Conservation (phyloP, 2,329 filamentous ascomycete species). For the Phoma sp. region DNA sequence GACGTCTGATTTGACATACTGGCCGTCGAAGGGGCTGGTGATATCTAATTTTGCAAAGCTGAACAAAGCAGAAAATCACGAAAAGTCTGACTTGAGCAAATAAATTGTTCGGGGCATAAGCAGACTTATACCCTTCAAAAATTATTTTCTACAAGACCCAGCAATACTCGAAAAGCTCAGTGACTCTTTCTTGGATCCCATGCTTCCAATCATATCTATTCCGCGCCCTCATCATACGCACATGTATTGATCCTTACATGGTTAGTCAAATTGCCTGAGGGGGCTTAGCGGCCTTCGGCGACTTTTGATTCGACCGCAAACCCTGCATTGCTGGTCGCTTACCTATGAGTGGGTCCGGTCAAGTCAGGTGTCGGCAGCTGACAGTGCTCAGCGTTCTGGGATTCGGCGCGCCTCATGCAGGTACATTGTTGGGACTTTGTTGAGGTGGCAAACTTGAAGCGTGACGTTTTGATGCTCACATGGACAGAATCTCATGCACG, state of each 20-base stretch:
- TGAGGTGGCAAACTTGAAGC: slow-evolving; percentile 4
- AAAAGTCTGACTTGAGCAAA: too few relatives aligned
- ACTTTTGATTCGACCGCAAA: too few relatives aligned
- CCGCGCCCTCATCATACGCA: not conserved
- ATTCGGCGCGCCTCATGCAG: slow-evolving; percentile 1
- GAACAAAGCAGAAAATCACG: too few relatives aligned
- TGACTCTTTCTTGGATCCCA: not conserved
- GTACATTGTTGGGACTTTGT: slow-evolving; percentile 5
- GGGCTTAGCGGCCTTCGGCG: not conserved
- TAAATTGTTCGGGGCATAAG: too few relatives aligned
- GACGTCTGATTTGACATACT: too few relatives aligned
- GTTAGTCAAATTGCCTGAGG: not conserved
- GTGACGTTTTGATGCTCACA: slow-evolving; percentile 12
- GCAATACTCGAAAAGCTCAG: too few relatives aligned
- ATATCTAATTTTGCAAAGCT: too few relatives aligned
- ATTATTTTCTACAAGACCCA: too few relatives aligned
- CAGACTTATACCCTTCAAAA: too few relatives aligned
- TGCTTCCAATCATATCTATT: slow-evolving; percentile 4
- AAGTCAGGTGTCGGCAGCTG: slow-evolving; percentile 10
- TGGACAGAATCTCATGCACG: not conserved
- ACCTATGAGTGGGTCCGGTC: not conserved
- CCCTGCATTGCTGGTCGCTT: too few relatives aligned
- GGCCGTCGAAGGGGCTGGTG: too few relatives aligned
- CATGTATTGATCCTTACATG: slow-evolving; percentile 2
- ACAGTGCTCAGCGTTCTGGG: slow-evolving; percentile 5